phyloP scores from a whole-genome alignment of 768 basidiomycete genomes.

The Rubroboletus satanas region DNA sequence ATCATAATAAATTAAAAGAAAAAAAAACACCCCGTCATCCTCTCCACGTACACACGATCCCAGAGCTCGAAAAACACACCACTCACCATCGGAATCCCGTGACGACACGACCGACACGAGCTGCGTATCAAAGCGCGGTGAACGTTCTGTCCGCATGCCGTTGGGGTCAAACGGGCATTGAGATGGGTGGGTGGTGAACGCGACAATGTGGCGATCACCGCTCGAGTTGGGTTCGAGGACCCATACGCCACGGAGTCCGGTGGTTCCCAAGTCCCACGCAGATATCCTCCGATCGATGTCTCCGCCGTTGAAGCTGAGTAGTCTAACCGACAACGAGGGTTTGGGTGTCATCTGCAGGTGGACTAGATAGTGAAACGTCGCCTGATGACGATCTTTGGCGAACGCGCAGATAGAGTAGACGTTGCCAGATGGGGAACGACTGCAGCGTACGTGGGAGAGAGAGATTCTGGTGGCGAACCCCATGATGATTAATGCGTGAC shows the following conservation, averaged over 20 bases:
- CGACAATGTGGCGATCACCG: background rate
- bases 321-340: background rate
- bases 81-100: background rate
- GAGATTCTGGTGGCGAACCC: slow-evolving; percentile 34
- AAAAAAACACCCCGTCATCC: background rate
- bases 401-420: slow-evolving; percentile 36
- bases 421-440: slow-evolving; percentile 32
- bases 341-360: background rate
- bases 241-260: background rate
- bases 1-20: too few relatives aligned
- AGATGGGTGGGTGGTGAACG: background rate
- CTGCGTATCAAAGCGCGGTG: background rate
- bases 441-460: slow-evolving; percentile 37
- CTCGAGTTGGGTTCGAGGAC: background rate
- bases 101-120: background rate
- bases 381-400: slow-evolving; percentile 34
- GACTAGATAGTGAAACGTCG: slow-evolving; percentile 43
- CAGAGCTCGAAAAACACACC: background rate
- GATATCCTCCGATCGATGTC: background rate
- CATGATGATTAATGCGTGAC: slow-evolving; percentile 13
- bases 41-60: background rate
- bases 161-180: background rate
- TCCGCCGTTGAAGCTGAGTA: background rate
- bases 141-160: background rate
- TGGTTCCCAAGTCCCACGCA: background rate